A percentile compares a stretch with the other conserved stretches of the same genome.
Conservation (phyloP, 2,329 filamentous ascomycete genomes). For the Cephalotrichum gorgonifer region DNA sequence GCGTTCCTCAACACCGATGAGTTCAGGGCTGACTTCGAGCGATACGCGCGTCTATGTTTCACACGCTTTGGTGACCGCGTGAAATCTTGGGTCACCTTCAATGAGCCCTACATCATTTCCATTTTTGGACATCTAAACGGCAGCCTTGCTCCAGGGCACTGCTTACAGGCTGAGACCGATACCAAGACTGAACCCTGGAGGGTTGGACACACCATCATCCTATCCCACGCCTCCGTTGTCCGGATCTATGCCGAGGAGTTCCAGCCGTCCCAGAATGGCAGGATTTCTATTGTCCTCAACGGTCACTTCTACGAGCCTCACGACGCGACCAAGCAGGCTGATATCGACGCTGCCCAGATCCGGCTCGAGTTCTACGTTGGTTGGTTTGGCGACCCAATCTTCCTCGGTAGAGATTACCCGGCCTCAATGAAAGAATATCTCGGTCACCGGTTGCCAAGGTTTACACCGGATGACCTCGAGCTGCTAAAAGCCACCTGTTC, state of each 20-base stretch:
- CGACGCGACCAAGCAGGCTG: conserved; percentile 4
- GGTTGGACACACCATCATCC: conserved; percentile 11
- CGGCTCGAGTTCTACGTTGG: conserved; percentile 12
- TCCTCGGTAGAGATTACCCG: conserved; percentile 13
- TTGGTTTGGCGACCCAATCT: conserved; percentile 14
- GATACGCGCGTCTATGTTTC: conserved; percentile 13
- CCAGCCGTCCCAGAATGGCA: conserved; percentile 7
- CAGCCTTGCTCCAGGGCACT: conserved; percentile 8
- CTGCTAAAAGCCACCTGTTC: conserved; percentile 8
- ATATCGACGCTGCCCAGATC: conserved; percentile 9
- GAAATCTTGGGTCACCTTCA: conserved; percentile 15
- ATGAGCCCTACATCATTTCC: conserved; percentile 13
- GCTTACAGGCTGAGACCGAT: conserved; percentile 2
- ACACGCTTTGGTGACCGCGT: conserved; percentile 11
- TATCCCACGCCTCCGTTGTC: conserved; percentile 10
- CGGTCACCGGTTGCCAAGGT: conserved; percentile 11
- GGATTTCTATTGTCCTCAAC: conserved; percentile 12
- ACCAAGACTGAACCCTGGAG: conserved; percentile 12
- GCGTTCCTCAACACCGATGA: conserved; percentile 9
- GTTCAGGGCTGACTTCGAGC: conserved; percentile 11
- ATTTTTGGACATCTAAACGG: conserved; percentile 9
- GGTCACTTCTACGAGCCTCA: conserved; percentile 13
- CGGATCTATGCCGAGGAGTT: conserved; percentile 10
- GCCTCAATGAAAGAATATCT: conserved; percentile 10
- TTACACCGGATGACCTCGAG: conserved; percentile 8